These are phyloP conservation scores for Bathelium albidoporum DNA, from an alignment of 495 filamentous ascomycete species.

Conservation along the genomic window DNA sequence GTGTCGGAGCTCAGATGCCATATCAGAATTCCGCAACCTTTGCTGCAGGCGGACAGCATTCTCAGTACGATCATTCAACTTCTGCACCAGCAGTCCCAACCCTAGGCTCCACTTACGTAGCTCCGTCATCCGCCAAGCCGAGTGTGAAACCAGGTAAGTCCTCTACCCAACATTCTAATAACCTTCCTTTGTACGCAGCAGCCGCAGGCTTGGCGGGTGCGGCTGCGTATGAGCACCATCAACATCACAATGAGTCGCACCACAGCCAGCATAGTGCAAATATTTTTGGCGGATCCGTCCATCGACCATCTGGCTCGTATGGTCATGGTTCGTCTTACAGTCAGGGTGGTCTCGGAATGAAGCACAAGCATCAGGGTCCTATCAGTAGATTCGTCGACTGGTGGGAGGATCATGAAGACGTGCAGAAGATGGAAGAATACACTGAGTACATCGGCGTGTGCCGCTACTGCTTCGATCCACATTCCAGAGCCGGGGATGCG, in stretches of 20 bases:
- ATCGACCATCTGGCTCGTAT: conserved; percentile 11
- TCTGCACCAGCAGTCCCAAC: conserved; percentile 10
- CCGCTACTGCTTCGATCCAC: conserved; percentile 56
- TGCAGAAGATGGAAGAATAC: conserved; percentile 62
- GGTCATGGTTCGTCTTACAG: neutral
- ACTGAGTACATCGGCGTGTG: conserved; percentile 63
- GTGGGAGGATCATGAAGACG: conserved; percentile 57
- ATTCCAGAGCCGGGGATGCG: conserved; percentile 47
- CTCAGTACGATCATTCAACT: conserved; percentile 1
- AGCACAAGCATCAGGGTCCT: conserved; percentile 38
- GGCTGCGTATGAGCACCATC: conserved; percentile 33
- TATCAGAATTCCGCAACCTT: neutral
- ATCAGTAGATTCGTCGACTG: conserved; percentile 50
- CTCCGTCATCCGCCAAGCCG: conserved; percentile 16
- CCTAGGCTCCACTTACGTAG: conserved; percentile 2
- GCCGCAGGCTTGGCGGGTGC: conserved; percentile 32
- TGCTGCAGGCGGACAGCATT: neutral
- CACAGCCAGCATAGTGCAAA: conserved; percentile 12
- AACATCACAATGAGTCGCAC: conserved; percentile 25
- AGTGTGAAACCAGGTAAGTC: conserved; percentile 28
- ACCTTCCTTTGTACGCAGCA: conserved; percentile 38
- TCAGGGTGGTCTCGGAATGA: neutral
- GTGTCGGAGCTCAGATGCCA: neutral
- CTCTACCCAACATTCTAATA: conserved; percentile 29
- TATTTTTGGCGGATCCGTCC: conserved; percentile 1